These are phyloP conservation scores for Hanseniaspora lachancei DNA, from an alignment of 805 yeast genomes.

Conservation along the genomic window DNA sequence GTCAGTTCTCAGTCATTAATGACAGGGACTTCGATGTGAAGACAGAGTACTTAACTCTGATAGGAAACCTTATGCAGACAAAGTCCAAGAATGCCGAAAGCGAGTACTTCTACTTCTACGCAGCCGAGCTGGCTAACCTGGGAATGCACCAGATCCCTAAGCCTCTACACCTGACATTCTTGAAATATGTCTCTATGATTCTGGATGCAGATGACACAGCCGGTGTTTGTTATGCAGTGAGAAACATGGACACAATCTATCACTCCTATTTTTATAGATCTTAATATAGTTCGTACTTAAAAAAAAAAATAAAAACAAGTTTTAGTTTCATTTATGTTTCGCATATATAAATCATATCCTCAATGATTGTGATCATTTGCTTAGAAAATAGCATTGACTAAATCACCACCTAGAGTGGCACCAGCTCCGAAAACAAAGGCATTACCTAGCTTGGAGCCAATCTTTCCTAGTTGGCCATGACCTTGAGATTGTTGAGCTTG, in stretches of 20 bases:
- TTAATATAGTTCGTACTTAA: no score
- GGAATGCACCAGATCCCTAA: constrained; percentile 42
- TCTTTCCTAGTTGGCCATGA: constrained; percentile 32
- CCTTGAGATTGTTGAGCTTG: constrained; percentile 23
- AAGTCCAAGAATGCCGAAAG: not conserved
- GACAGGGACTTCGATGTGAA: constrained; percentile 27
- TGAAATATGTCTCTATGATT: not conserved
- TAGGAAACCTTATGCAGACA: not conserved
- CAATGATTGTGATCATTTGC: not conserved
- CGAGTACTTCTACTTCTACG: constrained; percentile 17
- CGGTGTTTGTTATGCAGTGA: not conserved
- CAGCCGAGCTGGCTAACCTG: constrained; percentile 24
- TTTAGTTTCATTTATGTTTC: no score
- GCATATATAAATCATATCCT: not conserved
- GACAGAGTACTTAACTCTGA: not conserved
- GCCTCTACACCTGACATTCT: not conserved
- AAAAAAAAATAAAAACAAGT: not conserved
- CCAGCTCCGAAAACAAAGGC: constrained; percentile 97
- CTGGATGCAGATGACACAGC: not conserved
- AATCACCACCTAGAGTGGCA: constrained; percentile 77
- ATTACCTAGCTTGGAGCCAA: constrained; percentile 72
- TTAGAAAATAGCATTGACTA: constrained; percentile 61
- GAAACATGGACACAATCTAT: not conserved
- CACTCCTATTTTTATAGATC: not conserved
- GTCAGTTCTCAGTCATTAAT: constrained; percentile 22